A percentile compares a stretch with the other conserved stretches of the same genome.
phyloP scores from a whole-genome alignment of 139 green algal genomes.

The Prasinococcaceae sp. region DNA sequence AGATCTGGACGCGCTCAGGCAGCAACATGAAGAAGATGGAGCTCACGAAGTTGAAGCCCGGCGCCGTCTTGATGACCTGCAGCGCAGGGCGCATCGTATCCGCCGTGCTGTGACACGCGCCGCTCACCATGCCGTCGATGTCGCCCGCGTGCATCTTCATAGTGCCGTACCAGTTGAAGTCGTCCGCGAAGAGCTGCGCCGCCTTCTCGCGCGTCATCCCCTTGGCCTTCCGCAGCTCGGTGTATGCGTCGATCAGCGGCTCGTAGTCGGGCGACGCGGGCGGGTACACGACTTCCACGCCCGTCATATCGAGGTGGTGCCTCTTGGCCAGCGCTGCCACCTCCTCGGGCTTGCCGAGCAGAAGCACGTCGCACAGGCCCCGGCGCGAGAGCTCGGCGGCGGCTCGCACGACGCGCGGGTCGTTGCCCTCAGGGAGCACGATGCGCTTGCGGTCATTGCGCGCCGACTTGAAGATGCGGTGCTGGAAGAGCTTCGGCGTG shows the following conservation, averaged over 20 bases:
- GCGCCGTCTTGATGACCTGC: slow-evolving; percentile 45
- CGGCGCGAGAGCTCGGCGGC: slow-evolving; percentile 40
- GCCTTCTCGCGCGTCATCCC: slow-evolving; percentile 50
- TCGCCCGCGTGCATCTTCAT: slow-evolving; percentile 65
- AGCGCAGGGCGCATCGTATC: slow-evolving; percentile 73
- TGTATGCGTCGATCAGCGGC: slow-evolving; percentile 11
- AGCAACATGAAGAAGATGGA: slow-evolving; percentile 89
- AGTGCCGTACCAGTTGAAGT: slow-evolving; percentile 50
- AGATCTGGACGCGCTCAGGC: slow-evolving; percentile 73
- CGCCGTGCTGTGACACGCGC: slow-evolving; percentile 72
- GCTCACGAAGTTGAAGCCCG: slow-evolving; percentile 35
- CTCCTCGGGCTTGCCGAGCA: slow-evolving; percentile 48
- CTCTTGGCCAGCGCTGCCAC: slow-evolving; percentile 24
- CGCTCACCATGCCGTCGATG: slow-evolving; percentile 75
- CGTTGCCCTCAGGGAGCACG: slow-evolving; percentile 22
- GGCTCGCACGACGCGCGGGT: slow-evolving; percentile 49
- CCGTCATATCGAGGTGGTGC: slow-evolving; percentile 45
- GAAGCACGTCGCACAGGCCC: slow-evolving; percentile 46
- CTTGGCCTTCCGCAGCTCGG: slow-evolving; percentile 42
- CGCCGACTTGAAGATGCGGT: background rate
- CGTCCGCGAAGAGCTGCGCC: slow-evolving; percentile 34
- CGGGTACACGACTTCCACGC: slow-evolving; percentile 38
- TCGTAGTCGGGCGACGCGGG: slow-evolving; percentile 15
- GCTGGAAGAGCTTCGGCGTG: slow-evolving; percentile 7
- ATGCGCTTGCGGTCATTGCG: background rate